Base-by-base conservation (phyloP, 169 alveolate species). In the Babesia bovis region DNA sequence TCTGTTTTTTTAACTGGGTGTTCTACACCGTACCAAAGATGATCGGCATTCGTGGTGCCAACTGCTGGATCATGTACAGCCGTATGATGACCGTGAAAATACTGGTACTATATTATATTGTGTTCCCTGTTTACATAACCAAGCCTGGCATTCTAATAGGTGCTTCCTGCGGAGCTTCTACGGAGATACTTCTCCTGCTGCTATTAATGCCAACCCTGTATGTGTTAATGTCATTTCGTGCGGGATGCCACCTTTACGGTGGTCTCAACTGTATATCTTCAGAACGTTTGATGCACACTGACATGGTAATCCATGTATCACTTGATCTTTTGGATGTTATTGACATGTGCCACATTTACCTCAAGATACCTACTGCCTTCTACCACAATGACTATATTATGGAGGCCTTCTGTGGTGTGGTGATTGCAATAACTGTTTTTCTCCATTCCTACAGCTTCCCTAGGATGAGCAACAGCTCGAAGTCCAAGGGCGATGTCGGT, bases 51-150 rank as follows among this genome's bases (percentile, higher is more conserved):
- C 70, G 82, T 45, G 93, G 93, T 3, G 89, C 91, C 15, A 87
- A 55, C 65, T 87, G 93, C 52, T 87, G 93, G 93, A 56, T 84
- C 32, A 35, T 84, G 17, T 84, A 87, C 70, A 85, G 84, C 10
- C 82, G 90, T 25, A 66, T 85, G 47, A 75, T 87, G 65, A 79
- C 90, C 10, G 50, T 87, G 12, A 87, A 87, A 74, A 61, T 85
- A 7, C 66, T 83, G 36, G 73, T 87, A 44, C 36, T 87, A 47
- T 84, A 82, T 52, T 84, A 77, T 38, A 72, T 85, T 73, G 87
- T 87, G 21, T 87, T 87, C 32, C 89, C 87, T 19, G 82, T 44
- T 50, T 47, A 33, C 53, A 55, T 75, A 0, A 38, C 61, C 32
- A 68, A 66, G 32, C 72, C 59, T 65, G 91, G 84, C 0, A 36